Evolutionary conservation across 129 eudicot species (phyloP), one percentile per base, ranked within the genome.

Genomic region (Deinandra increscens): DNA sequence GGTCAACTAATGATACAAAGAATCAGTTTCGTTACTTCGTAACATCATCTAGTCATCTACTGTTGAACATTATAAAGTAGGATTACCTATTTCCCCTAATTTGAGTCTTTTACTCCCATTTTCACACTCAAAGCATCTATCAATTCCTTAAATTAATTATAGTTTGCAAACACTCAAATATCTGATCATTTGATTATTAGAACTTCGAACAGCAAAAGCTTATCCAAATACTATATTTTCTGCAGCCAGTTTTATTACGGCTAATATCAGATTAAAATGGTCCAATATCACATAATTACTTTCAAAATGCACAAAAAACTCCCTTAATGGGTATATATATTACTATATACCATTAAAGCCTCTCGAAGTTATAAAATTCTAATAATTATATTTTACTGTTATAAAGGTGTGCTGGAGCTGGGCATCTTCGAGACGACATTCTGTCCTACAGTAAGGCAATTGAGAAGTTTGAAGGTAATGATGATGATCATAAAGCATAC

Each of bases 401-500:
- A 54, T 81, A 43, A 38, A 92, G 98, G 87, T 92, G 98, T 92
- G 87, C 96, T 64, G 98, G 98, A 53, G 98, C 98, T 79, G 96
- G 98, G 68, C 89, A 88, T 81, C 77, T 89, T 75, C 84, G 88
- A 38, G 95, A 88, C 60, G 98, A 92, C 65, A 92, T 92, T 70
- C 71, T 86, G 66, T 59, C 66, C 64, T 92, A 84, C 72, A 71
- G 81, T 8, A 81, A 84, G 81, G 87, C 88, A 76, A 84, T 92
- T 56, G 90, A 86, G 75, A 87, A 83, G 79, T 65, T 77, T 60
- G 68, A 75, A 26, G 74, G 78, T 29, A 84, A 71, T 49, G 86
- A 83, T 55, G 96, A 92, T 71, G 96, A 92, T 54, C 86, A 81
- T 43, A 82, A 75, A 75, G 98, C 96, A 65, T 81, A 86, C 82